Conservation (phyloP, 345 rosid species). For the Turnera subulata region DNA sequence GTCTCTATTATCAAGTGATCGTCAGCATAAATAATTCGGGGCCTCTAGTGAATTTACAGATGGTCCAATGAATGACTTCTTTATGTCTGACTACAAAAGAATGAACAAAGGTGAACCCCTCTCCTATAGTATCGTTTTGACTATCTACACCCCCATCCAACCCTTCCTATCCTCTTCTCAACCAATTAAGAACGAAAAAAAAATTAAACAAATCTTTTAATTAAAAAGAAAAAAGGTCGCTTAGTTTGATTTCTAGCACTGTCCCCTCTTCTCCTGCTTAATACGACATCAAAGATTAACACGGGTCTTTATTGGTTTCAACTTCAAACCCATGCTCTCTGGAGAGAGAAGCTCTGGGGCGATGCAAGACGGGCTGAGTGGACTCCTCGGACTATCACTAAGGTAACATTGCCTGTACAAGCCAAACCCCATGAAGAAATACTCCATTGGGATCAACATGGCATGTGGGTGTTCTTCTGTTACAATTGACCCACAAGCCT, state of each 20-base stretch:
- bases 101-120: slow-evolving; percentile 24
- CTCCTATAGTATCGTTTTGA: slow-evolving; percentile 12
- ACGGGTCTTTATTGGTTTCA: slow-evolving; percentile 28
- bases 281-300: neutral
- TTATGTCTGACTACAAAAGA: slow-evolving; percentile 60
- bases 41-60: slow-evolving; percentile 29
- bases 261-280: neutral
- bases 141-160: slow-evolving; percentile 32
- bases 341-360: slow-evolving; percentile 32
- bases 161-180: slow-evolving; percentile 15
- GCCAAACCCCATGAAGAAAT: slow-evolving; percentile 32
- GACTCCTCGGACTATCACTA: slow-evolving; percentile 29
- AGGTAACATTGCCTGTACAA: slow-evolving; percentile 22
- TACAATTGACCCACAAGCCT: slow-evolving; percentile 32
- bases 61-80: slow-evolving; percentile 8
- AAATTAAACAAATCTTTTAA: neutral
- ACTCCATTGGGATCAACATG: slow-evolving; percentile 30
- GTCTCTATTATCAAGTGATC: slow-evolving; percentile 21
- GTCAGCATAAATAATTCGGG: slow-evolving; percentile 21
- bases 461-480: slow-evolving; percentile 33
- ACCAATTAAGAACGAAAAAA: slow-evolving; percentile 10
- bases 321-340: slow-evolving; percentile 34
- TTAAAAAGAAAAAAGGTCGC: neutral
- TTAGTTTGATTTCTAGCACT: neutral
- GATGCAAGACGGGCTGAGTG: slow-evolving; percentile 31